Base-by-base conservation (phyloP, 176 grass and related monocot species). In the Zoysia japonica region DNA sequence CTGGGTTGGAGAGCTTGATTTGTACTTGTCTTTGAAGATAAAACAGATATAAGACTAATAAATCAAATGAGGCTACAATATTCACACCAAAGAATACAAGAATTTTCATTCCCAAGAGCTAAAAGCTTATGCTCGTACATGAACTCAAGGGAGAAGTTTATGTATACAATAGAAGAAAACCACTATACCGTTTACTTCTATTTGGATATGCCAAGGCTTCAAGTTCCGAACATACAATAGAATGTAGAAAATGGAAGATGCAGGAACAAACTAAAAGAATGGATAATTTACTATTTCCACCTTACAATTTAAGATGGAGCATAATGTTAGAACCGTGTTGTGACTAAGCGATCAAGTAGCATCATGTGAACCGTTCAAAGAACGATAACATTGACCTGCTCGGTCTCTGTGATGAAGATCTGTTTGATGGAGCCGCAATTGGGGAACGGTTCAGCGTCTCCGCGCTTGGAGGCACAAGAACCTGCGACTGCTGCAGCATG, bases 401-500 rank as follows among this genome's bases (percentile, higher is more conserved):
- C 12, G 70, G 47, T 20, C 78, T 39, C n/a, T 19, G 52, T 48
- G 78, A 62, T 53, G 76, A 67, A 61, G 78, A 73, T 52, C 86
- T 78, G 38, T 50, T 51, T 52, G 87, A 65, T 6, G 87, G 72
- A 71, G 57, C n/a, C 17, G 63, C 45, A 3, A 67, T 61, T n/a
- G 87, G 72, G 20, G 87, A 85, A 53, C 46, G 44, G 45, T 89
- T 85, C 61, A 85, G 45, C 78, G 39, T 51, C 2, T 66, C 89
- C 72, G 67, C 19, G 0, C 40, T 10, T 3, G 75, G 15, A 14
- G 86, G 79, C 36, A 72, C 49, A 28, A 97, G 86, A n/a, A 72
- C 55, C 84, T 97, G 94, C 7, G 94, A 93, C 17, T 89, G 91
- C 39, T 91, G 87, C 50, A 97, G 72, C 94, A 97, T 97, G 72